Conservation (phyloP, 495 filamentous ascomycete genomes). For the Darksidea phi region DNA sequence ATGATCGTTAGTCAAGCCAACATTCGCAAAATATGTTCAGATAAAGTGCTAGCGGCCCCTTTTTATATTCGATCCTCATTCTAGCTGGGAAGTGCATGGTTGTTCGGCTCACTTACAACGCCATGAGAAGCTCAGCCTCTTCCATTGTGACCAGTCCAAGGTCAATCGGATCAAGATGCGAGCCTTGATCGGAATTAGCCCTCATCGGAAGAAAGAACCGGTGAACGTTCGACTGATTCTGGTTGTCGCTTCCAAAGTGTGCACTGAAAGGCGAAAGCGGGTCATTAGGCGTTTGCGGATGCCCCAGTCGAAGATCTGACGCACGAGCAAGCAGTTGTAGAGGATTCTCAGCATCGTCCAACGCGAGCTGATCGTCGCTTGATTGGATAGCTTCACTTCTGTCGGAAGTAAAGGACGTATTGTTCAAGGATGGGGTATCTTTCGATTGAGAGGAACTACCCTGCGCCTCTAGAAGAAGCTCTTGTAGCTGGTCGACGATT, state of each 20-base stretch:
- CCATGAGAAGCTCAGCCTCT: constrained; percentile 63
- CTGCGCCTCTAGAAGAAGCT: constrained; percentile 34
- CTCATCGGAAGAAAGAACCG: constrained; percentile 61
- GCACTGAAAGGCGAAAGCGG: not conserved
- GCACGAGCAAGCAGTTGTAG: constrained; percentile 68
- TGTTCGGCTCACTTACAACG: constrained; percentile 52
- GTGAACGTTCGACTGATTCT: constrained; percentile 32
- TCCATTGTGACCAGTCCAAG: constrained; percentile 61
- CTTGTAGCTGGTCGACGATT: constrained; percentile 28
- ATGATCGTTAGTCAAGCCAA: not conserved
- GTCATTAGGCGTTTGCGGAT: constrained; percentile 5
- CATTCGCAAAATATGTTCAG: not conserved
- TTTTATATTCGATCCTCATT: no score
- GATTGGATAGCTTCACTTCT: constrained; percentile 14
- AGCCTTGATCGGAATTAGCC: constrained; percentile 60
- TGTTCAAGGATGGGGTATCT: not conserved
- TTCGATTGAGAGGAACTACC: not conserved
- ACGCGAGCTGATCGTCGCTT: constrained; percentile 46
- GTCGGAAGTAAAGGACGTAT: not conserved
- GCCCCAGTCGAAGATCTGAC: constrained; percentile 59
- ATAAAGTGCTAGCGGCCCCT: no score
- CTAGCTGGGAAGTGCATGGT: no score
- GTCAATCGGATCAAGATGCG: constrained; percentile 65
- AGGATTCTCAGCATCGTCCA: constrained; percentile 74
- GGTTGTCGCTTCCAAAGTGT: constrained; percentile 3